These are phyloP conservation scores for Kernera saxatilis DNA, from an alignment of 345 rosid genomes.

Conservation along the genomic window DNA sequence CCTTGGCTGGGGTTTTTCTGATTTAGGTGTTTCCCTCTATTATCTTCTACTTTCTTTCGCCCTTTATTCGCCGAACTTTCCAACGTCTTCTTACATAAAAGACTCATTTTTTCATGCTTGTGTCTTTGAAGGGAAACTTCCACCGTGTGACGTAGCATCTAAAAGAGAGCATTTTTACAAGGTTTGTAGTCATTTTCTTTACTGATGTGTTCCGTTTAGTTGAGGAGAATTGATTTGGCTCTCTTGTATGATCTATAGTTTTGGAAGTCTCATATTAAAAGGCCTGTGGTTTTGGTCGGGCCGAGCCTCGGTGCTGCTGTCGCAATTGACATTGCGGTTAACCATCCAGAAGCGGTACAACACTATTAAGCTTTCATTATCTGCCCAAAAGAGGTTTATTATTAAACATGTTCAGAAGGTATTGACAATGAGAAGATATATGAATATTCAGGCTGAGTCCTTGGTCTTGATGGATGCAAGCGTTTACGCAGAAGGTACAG, in stretches of 20 bases:
- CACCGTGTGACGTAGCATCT: slow-evolving; percentile 58
- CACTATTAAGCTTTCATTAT: not conserved
- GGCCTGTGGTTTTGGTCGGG: slow-evolving; percentile 80
- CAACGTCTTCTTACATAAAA: not conserved
- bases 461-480: slow-evolving; percentile 86
- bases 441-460: slow-evolving; percentile 55
- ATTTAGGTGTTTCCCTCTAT: slow-evolving; percentile 51
- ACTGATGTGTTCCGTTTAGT: not conserved
- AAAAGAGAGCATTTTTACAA: slow-evolving; percentile 77
- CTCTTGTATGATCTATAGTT: slow-evolving; percentile 39
- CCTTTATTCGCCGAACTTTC: not conserved
- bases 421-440: not conserved
- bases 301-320: slow-evolving; percentile 98
- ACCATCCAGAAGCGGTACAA: slow-evolving; percentile 82
- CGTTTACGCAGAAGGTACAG: slow-evolving; percentile 89
- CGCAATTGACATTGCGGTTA: slow-evolving; percentile 73
- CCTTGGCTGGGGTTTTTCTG: slow-evolving; percentile 97
- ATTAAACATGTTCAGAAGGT: not conserved
- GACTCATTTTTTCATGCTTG: not conserved
- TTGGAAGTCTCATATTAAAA: slow-evolving; percentile 75
- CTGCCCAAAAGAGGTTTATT: not conserved
- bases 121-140: slow-evolving; percentile 43
- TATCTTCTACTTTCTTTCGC: not conserved
- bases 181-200: slow-evolving; percentile 37
- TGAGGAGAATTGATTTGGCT: not conserved